phyloP scores from a whole-genome alignment of 2,329 filamentous ascomycete species.

The Calonectria crousiana region DNA sequence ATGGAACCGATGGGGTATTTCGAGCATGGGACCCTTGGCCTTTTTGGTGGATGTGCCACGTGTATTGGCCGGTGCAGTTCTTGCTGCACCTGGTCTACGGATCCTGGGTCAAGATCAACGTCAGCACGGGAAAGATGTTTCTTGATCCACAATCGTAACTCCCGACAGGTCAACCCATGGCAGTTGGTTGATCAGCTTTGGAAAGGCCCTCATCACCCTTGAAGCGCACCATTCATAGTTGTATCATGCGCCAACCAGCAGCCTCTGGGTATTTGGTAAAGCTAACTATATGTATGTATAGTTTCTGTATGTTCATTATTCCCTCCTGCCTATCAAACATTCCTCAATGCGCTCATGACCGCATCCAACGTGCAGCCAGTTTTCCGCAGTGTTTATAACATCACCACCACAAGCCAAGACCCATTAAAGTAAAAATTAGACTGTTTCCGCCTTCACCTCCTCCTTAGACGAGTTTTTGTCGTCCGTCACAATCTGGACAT shows the following conservation, averaged over 20 bases:
- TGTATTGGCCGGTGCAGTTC: slow-evolving; percentile 68
- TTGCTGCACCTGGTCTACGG: slow-evolving; percentile 56
- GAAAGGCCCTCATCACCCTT: neutral
- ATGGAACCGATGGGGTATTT: slow-evolving; percentile 68
- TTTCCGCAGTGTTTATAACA: neutral
- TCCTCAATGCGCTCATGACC: neutral
- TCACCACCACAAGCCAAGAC: neutral
- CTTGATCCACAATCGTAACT: neutral
- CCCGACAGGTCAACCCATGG: neutral
- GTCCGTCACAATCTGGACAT: neutral
- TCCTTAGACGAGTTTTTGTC: neutral
- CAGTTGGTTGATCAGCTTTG: too few species aligned
- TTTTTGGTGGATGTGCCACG: slow-evolving; percentile 67
- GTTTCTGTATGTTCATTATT: neutral
- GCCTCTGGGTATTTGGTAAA: neutral
- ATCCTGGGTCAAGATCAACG: slow-evolving; percentile 75
- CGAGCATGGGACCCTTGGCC: slow-evolving; percentile 68
- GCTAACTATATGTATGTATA: neutral
- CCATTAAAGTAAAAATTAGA: neutral
- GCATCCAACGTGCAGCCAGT: neutral
- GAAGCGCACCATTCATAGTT: neutral
- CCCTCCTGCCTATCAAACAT: neutral
- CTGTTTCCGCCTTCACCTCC: neutral
- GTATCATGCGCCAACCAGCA: neutral
- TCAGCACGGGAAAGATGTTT: slow-evolving; percentile 67